These are phyloP conservation scores for Trichaptum fuscoviolaceum DNA, from an alignment of 768 basidiomycete species.

Conservation along the genomic window DNA sequence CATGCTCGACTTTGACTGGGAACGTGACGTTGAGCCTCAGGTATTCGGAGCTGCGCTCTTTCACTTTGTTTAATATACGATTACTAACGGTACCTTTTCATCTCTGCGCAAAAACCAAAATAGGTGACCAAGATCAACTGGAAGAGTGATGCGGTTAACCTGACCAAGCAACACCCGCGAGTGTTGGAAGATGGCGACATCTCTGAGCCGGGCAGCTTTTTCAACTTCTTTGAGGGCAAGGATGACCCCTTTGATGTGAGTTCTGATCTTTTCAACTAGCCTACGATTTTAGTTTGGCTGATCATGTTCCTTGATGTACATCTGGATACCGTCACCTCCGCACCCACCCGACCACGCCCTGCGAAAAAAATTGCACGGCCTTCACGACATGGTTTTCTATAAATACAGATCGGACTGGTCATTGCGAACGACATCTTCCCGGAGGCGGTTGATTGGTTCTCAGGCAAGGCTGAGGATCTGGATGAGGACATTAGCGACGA, in stretches of 20 bases:
- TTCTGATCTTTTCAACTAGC: constrained; percentile 8
- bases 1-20: constrained; percentile 80
- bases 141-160: constrained; percentile 72
- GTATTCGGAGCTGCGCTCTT: constrained; percentile 29
- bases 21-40: constrained; percentile 61
- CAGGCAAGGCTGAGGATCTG: constrained; percentile 56
- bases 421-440: constrained; percentile 79
- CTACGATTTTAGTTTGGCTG: neutral
- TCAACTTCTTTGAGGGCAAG: constrained; percentile 76
- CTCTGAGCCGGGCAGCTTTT: constrained; percentile 76
- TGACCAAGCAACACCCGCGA: constrained; percentile 76
- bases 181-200: constrained; percentile 46
- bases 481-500: constrained; percentile 64
- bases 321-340: neutral
- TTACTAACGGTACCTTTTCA: neutral
- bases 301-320: neutral
- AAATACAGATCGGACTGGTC: constrained; percentile 54
- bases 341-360: too few species aligned
- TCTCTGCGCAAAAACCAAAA: neutral
- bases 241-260: constrained; percentile 66
- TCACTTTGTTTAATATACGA: neutral
- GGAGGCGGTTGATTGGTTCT: constrained; percentile 78
- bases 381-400: neutral
- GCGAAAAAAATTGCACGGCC: too few species aligned
- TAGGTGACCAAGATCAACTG: constrained; percentile 70